phyloP scores from a whole-genome alignment of 345 rosid species.

The Gossypium herbaceum region DNA sequence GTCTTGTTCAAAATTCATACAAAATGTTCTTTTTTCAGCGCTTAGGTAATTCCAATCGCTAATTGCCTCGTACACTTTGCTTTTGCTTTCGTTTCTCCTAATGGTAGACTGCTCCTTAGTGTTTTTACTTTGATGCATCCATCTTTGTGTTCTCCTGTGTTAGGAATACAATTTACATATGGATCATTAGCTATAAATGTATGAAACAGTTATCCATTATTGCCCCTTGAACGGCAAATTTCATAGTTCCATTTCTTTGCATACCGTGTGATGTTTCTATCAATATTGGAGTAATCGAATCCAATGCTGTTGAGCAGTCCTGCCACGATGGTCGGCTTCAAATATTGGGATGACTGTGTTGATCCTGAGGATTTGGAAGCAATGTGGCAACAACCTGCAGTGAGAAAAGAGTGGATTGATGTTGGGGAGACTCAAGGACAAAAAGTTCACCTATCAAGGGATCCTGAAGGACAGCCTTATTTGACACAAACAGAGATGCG shows the following conservation, averaged over 20 bases:
- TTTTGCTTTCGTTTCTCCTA: not conserved
- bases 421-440: constrained; percentile 82
- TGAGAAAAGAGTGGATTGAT: constrained; percentile 72
- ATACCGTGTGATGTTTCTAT: not conserved
- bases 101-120: not conserved
- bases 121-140: not conserved
- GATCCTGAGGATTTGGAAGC: constrained; percentile 62
- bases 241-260: not conserved
- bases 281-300: not conserved
- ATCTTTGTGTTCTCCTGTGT: not conserved
- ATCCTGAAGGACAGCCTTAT: constrained; percentile 90
- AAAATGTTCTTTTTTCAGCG: not conserved
- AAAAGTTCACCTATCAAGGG: constrained; percentile 83
- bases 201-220: not conserved
- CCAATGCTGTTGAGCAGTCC: constrained; percentile 11
- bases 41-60: not conserved
- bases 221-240: not conserved
- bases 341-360: constrained; percentile 84
- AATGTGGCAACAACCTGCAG: constrained; percentile 80
- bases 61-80: not conserved
- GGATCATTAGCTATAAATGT: not conserved
- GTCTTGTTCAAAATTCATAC: not conserved
- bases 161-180: not conserved
- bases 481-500: constrained; percentile 88
- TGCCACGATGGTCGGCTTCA: constrained; percentile 65